Base-by-base conservation (phyloP, 106 monocot genomes). In the Dendrobium catenatum region DNA sequence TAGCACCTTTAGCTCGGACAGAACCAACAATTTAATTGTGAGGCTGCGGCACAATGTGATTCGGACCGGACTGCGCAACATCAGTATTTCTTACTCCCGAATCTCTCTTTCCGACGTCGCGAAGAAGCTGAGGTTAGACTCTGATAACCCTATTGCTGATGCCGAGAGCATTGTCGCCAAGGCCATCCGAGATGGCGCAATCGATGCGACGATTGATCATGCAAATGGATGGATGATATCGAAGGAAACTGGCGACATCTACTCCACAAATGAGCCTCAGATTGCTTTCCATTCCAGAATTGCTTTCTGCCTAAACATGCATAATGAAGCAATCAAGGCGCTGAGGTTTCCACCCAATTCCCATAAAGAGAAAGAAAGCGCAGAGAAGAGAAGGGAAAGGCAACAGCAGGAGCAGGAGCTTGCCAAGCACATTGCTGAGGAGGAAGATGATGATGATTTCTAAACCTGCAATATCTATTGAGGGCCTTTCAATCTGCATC, bases 21-120 rank as follows among this genome's bases (percentile, higher is more conserved):
- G 90, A 70, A 95, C 95, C 4, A 84, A 87, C 70, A 95, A 95
- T 84, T 49, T 99, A 41, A 95, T 99, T n/a, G 93, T 99, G 77
- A 88, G 99, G 83, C 87, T 95, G 26, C 93, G 95, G 18, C 99
- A 99, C 84, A 99, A 95, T 81, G 99, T 99, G 64, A 99, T 99
- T 17, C 81, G 95, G 24, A 99, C 99, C 2, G 99, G 99, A 4
- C 89, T 99, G 13, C 91, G 99, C 78, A 99, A 95, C 80, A 93
- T 99, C 46, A 95, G 95, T 84, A 95, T 99, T 37, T 88, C 99
- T 0, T 99, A 99, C 80, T 95, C 95, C 3, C 91, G 93, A 4
- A 99, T 99, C 18, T 99, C 95, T 41, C 83, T 99, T 6, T 68
- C 88, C 33, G 93, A 95, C 43, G 85, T 99, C 5, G 93, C 99